Conservation (phyloP, 495 filamentous ascomycete genomes). For the Xylaria nigripes region DNA sequence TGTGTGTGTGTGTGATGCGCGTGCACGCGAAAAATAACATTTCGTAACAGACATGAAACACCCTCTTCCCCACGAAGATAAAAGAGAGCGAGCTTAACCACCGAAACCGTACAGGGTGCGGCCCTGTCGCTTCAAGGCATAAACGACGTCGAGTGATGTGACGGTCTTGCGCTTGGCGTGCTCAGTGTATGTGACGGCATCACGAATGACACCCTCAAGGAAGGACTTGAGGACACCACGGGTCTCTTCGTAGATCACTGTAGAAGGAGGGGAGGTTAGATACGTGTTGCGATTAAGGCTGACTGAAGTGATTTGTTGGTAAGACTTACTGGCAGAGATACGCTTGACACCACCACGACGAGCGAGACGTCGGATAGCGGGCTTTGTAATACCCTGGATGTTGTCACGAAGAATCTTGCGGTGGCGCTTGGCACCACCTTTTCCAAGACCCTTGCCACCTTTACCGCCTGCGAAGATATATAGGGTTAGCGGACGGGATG, state of each 20-base stretch:
- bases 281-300: too few relatives aligned
- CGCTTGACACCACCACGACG: conserved; percentile 99
- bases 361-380: conserved; percentile 99
- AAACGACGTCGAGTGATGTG: conserved; percentile 90
- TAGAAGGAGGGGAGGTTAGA: conserved; percentile 28
- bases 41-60: conserved; percentile 28
- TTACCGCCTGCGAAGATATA: conserved; percentile 60
- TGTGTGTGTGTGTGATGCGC: conserved; percentile 14
- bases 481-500: conserved; percentile 23
- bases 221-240: conserved; percentile 99
- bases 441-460: conserved; percentile 93
- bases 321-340: conserved; percentile 85
- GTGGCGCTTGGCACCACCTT: conserved; percentile 83
- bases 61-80: conserved; percentile 10
- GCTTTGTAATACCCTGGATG: conserved; percentile 99
- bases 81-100: conserved; percentile 53
- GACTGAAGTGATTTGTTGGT: not conserved
- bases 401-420: conserved; percentile 99
- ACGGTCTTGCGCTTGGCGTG: conserved; percentile 98
- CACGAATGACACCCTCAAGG: conserved; percentile 99
- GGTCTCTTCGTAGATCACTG: conserved; percentile 99
- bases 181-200: conserved; percentile 97
- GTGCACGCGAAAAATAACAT: conserved; percentile 19
- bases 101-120: conserved; percentile 96
- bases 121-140: conserved; percentile 87